Conservation (phyloP, 805 yeast species). For the Saccharomycopsis amapae region DNA sequence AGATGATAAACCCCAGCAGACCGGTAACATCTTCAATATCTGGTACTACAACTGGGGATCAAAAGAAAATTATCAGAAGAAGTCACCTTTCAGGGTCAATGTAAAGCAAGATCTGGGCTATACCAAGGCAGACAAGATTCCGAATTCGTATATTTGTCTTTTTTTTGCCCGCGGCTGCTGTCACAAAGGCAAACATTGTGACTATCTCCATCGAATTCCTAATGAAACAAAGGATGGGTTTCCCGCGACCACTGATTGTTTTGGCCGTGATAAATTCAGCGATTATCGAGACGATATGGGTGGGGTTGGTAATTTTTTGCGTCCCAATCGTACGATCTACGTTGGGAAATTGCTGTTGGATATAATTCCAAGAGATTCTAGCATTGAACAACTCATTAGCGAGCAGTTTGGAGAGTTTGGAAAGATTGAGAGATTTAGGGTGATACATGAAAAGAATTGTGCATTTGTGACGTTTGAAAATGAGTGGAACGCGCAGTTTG, state of each 20-base stretch:
- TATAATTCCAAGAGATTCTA: conserved; percentile 33
- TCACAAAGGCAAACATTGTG: conserved; percentile 67
- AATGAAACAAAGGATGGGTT: conserved; percentile 43
- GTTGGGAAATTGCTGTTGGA: conserved; percentile 52
- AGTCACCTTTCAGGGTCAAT: conserved; percentile 49
- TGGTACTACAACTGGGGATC: conserved; percentile 92
- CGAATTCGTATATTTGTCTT: conserved; percentile 51
- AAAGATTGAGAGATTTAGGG: conserved; percentile 56
- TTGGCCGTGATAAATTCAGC: conserved; percentile 82
- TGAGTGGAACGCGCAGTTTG: conserved; percentile 83
- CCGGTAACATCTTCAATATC: conserved; percentile 73
- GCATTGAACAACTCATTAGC: conserved; percentile 30
- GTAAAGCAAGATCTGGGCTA: conserved; percentile 62
- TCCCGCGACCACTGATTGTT: conserved; percentile 72
- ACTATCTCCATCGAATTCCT: conserved; percentile 74
- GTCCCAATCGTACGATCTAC: conserved; percentile 66
- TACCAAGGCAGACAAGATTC: conserved; percentile 55
- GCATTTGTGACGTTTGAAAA: conserved; percentile 69
- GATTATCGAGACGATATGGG: conserved; percentile 88
- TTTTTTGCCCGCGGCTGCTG: conserved; percentile 90
- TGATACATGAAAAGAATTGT: conserved; percentile 53
- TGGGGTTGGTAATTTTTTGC: conserved; percentile 79
- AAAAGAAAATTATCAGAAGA: conserved; percentile 47
- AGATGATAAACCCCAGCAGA: conserved; percentile 62
- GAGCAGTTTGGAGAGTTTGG: conserved; percentile 71